A percentile compares a stretch with the other conserved stretches of the same genome.
phyloP scores from a whole-genome alignment of 108 stramenopile genomes.

The Fragilaria crotonensis region DNA sequence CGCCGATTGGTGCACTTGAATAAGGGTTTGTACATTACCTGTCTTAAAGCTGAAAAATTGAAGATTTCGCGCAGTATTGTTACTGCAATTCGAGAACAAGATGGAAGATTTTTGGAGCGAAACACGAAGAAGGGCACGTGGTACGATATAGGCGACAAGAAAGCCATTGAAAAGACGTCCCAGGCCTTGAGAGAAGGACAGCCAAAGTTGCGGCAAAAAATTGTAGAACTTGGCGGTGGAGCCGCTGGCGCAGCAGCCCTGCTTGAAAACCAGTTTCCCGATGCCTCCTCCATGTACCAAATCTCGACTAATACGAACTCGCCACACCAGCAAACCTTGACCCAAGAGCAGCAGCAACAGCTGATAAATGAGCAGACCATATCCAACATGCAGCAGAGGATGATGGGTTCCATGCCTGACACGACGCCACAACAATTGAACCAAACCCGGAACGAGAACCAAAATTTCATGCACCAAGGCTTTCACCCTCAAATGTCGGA shows the following conservation, averaged over 20 bases:
- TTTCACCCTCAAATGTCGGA: background rate
- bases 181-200: conserved; percentile 81
- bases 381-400: background rate
- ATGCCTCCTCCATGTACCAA: background rate
- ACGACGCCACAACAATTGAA: background rate
- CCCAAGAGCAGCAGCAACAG: too few species aligned
- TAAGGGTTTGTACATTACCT: conserved; percentile 45
- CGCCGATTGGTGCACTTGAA: conserved; percentile 51
- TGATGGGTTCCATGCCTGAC: background rate
- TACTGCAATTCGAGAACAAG: conserved; percentile 65
- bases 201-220: conserved; percentile 61
- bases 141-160: conserved; percentile 70
- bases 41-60: conserved; percentile 56
- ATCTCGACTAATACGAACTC: background rate
- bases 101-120: conserved; percentile 73
- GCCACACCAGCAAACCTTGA: background rate
- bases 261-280: conserved; percentile 11
- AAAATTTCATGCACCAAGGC: background rate
- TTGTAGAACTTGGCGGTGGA: conserved; percentile 34
- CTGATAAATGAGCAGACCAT: too few species aligned
- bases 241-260: conserved; percentile 13
- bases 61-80: conserved; percentile 73
- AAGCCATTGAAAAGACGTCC: conserved; percentile 69
- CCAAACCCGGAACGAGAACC: background rate
- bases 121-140: conserved; percentile 31